Conservation (phyloP, 306 rosid genomes). For the Cucumis cinereus region DNA sequence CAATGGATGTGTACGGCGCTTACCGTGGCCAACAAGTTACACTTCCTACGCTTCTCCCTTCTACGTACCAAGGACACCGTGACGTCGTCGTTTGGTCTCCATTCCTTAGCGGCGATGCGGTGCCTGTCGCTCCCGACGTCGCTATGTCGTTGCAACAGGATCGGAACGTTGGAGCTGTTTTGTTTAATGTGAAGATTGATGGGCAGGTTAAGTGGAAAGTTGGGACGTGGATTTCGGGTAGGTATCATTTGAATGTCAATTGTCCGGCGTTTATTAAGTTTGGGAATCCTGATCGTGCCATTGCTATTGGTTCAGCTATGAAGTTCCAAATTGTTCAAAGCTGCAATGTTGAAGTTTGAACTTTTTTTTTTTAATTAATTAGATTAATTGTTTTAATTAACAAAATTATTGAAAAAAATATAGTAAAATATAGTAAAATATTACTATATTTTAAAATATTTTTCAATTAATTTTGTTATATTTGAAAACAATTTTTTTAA, state of each 20-base stretch:
- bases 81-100: slow-evolving; percentile 73
- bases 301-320: slow-evolving; percentile 20
- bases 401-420: no score
- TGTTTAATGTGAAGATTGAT: slow-evolving; percentile 35
- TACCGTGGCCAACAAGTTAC: slow-evolving; percentile 62
- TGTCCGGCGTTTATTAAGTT: slow-evolving; percentile 64
- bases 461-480: no score
- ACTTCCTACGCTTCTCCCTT: slow-evolving; percentile 24
- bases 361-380: no score
- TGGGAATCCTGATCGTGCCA: slow-evolving; percentile 4
- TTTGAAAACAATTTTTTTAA: no score
- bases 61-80: slow-evolving; percentile 48
- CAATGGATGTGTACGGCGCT: slow-evolving; percentile 26
- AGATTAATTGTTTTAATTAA: no score
- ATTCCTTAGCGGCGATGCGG: slow-evolving; percentile 25
- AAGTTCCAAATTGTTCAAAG: slow-evolving; percentile 45
- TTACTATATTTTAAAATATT: no score
- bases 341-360: slow-evolving; percentile 52
- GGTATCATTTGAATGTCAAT: slow-evolving; percentile 36
- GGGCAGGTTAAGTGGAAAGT: slow-evolving; percentile 76
- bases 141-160: slow-evolving; percentile 32
- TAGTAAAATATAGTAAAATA: no score
- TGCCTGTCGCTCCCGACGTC: slow-evolving; percentile 42
- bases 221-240: slow-evolving; percentile 54
- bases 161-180: slow-evolving; percentile 20